These are phyloP conservation scores for Mycena vitilis DNA, from an alignment of 768 basidiomycete genomes.

Conservation along the genomic window DNA sequence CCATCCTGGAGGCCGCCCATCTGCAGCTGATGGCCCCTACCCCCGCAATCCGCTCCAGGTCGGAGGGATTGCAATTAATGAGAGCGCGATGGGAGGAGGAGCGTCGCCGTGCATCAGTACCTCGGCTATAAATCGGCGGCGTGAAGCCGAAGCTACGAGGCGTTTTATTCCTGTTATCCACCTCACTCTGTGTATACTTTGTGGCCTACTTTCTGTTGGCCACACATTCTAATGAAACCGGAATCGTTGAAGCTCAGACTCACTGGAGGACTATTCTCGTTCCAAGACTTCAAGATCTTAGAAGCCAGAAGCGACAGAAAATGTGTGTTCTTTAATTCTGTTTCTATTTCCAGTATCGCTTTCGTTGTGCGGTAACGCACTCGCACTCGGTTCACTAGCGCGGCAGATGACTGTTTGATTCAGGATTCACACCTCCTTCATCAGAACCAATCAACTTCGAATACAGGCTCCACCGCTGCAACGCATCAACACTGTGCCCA, in stretches of 20 bases:
- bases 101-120: constrained; percentile 45
- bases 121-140: constrained; percentile 1
- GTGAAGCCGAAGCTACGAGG: not conserved
- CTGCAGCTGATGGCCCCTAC: constrained; percentile 67
- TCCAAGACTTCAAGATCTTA: no score
- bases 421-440: no score
- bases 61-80: constrained; percentile 78
- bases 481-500: no score
- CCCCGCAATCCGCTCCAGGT: constrained; percentile 65
- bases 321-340: no score
- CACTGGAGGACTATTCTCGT: no score
- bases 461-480: no score
- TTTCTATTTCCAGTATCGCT: no score
- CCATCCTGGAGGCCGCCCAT: constrained; percentile 63
- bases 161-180: not conserved
- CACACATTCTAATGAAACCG: not conserved
- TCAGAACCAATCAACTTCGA: no score
- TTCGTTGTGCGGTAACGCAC: no score
- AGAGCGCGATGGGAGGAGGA: constrained; percentile 82
- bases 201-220: not conserved
- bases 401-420: no score
- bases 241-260: not conserved
- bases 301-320: no score
- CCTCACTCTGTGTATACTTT: constrained; percentile 6
- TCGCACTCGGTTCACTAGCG: no score